Conservation (phyloP, 2,329 filamentous ascomycete genomes). For the Bertia moriformis region DNA sequence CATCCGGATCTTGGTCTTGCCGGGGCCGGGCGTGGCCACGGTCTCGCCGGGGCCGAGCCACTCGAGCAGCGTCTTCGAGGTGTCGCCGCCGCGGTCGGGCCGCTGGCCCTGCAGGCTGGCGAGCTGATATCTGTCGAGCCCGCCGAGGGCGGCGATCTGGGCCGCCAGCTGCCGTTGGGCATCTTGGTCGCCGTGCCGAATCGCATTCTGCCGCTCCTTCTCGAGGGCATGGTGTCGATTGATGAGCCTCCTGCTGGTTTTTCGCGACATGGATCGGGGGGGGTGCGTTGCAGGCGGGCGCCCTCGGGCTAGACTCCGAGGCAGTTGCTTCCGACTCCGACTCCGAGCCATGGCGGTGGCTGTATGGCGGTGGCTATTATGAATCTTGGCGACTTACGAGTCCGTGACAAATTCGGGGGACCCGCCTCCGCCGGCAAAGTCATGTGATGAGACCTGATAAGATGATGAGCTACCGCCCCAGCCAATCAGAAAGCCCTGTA, state of each 20-base stretch:
- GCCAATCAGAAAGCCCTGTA: no score
- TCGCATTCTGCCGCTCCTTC: conserved; percentile 43
- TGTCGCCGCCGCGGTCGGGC: conserved; percentile 52
- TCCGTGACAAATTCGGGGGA: no score
- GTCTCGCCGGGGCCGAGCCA: conserved; percentile 32
- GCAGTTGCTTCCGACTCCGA: conserved; percentile 22
- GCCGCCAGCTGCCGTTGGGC: conserved; percentile 28
- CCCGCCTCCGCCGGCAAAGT: no score
- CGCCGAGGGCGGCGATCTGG: conserved; percentile 42
- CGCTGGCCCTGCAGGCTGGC: conserved; percentile 57
- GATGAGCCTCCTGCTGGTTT: conserved; percentile 48
- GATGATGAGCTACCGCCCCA: no score
- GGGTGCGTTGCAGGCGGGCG: conserved; percentile 40
- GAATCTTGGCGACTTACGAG: background rate
- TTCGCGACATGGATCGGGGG: conserved; percentile 44
- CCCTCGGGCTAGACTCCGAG: conserved; percentile 32
- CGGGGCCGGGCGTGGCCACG: conserved; percentile 3
- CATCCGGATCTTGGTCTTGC: conserved; percentile 28
- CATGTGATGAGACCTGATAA: no score
- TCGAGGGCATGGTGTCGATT: conserved; percentile 51
- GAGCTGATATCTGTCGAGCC: conserved; percentile 48
- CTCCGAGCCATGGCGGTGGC: conserved; percentile 24
- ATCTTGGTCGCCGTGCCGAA: conserved; percentile 32
- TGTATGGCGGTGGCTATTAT: background rate
- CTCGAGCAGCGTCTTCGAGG: conserved; percentile 46